Percentiles rank a stretch among this genome's conserved stretches.
phyloP scores from a whole-genome alignment of 1,139 yeast species.

The Pichia cactophila region DNA sequence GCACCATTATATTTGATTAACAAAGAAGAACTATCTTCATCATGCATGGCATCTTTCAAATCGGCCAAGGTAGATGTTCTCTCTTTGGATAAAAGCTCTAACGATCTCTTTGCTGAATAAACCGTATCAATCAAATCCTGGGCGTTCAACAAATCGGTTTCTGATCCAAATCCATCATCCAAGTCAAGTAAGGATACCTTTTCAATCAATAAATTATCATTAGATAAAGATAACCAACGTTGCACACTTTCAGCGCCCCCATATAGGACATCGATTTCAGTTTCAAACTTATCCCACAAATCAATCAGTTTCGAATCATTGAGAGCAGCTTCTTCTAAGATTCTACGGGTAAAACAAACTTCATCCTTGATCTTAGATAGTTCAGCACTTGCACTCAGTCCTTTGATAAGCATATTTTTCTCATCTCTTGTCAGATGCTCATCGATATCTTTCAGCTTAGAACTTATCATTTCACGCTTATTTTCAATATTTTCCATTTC shows the following conservation, averaged over 20 bases:
- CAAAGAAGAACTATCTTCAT: slow-evolving; percentile 79
- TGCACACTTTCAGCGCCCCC: slow-evolving; percentile 13
- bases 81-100: slow-evolving; percentile 48
- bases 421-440: slow-evolving; percentile 52
- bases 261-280: slow-evolving; percentile 13
- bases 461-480: slow-evolving; percentile 4
- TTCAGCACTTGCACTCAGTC: slow-evolving; percentile 1
- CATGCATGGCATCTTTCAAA: slow-evolving; percentile 62
- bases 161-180: slow-evolving; percentile 33
- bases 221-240: slow-evolving; percentile 8
- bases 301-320: slow-evolving; percentile 29
- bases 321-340: slow-evolving; percentile 58
- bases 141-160: slow-evolving; percentile 23
- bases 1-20: slow-evolving; percentile 54
- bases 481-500: slow-evolving; percentile 1
- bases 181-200: slow-evolving; percentile 50
- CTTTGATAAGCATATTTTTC: slow-evolving; percentile 29
- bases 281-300: slow-evolving; percentile 6
- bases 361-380: slow-evolving; percentile 11
- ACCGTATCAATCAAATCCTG: slow-evolving; percentile 34
- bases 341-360: slow-evolving; percentile 37
- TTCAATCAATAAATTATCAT: slow-evolving; percentile 22
- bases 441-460: slow-evolving; percentile 51
- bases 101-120: slow-evolving; percentile 37
- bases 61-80: slow-evolving; percentile 54